Base-by-base conservation (phyloP, 345 rosid genomes). In the Cardamine chenopodiifolia region DNA sequence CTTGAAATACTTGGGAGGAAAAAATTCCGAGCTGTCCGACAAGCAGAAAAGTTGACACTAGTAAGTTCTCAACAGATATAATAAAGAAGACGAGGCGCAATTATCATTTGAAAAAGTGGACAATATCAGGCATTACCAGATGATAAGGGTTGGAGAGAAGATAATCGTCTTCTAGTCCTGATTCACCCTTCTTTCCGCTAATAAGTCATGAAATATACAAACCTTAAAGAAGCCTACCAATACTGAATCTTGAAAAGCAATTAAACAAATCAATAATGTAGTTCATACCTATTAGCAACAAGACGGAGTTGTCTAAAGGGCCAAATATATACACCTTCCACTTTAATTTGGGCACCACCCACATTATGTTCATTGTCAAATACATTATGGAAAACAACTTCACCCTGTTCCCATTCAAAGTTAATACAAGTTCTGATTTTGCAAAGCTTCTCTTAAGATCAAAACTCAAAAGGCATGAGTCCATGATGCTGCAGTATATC, bases 251-350 rank as follows among this genome's bases (percentile, higher is more conserved):
- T 61, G 9, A 26, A 25, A 60, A 31, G 29, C 13, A 67, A 4
- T 25, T 7, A 57, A 32, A 34, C 4, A 10, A 19, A 45, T 35
- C 7, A 23, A 69, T 1, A 23, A 69, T 40, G 26, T 11, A 20
- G 44, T 12, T 2, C 1, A 22, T 85, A 95, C 99, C 99, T 95
- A 85, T 85, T 86, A 62, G 97, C 93, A 47, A 92, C 92, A 90
- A 95, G 82, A 35, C 97, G 96, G 59, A 95, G 99, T 74, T 95
- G 99, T 84, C 90, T 89, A 82, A 95, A 95, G 48, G 99, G 99
- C 97, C 97, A 95, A 78, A 95, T 95, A 84, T 95, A 95, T 59
- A 95, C 99, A 84, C 99, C 99, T 85, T 92, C 99, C 65, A 92
- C 89, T 78, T 89, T 88, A 75, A 95, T 88, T 78, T 88, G 97